A percentile compares a stretch with the other conserved stretches of the same genome.
Evolutionary conservation across 2,329 filamentous ascomycete species (phyloP).

Genomic region (Colletotrichum sp.): DNA sequence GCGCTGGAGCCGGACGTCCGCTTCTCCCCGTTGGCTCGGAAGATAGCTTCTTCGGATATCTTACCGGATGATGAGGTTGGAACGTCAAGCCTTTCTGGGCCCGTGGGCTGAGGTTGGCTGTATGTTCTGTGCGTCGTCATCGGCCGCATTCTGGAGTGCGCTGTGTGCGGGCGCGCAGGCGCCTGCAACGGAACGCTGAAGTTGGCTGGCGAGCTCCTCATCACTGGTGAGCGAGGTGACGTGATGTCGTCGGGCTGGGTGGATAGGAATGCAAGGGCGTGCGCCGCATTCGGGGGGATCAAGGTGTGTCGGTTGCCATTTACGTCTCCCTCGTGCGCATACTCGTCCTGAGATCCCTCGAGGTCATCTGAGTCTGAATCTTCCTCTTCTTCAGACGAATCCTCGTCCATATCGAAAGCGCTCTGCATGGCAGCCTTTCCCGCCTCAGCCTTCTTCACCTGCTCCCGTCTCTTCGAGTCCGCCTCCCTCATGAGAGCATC

Average conservation of each 20-base stretch:
- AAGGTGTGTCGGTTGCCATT: conserved; percentile 32
- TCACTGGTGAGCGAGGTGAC: conserved; percentile 37
- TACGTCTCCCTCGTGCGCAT: conserved; percentile 34
- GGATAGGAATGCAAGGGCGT: conserved; percentile 56
- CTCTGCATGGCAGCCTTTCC: conserved; percentile 45
- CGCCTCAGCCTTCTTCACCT: conserved; percentile 35
- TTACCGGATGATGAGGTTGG: conserved; percentile 27
- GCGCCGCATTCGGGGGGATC: conserved; percentile 52
- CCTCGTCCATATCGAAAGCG: conserved; percentile 56
- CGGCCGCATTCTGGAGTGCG: conserved; percentile 54
- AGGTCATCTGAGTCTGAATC: conserved; percentile 41
- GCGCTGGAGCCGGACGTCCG: conserved; percentile 57
- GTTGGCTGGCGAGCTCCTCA: conserved; percentile 25
- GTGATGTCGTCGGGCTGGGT: conserved; percentile 41
- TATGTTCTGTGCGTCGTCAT: conserved; percentile 46
- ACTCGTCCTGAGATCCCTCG: conserved; percentile 44
- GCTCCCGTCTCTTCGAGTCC: conserved; percentile 54
- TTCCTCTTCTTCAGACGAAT: conserved; percentile 47
- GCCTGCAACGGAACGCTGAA: conserved; percentile 22
- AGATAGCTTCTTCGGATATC: conserved; percentile 36
- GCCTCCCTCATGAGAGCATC: conserved; percentile 69
- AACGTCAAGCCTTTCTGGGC: conserved; percentile 25
- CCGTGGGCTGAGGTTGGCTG: conserved; percentile 53
- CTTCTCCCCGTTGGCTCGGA: conserved; percentile 44
- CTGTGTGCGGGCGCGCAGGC: conserved; percentile 54